Percentiles rank a stretch among this genome's conserved stretches.
phyloP scores from a whole-genome alignment of 1,284 basidiomycete genomes.

The Rhizoctonia solani region DNA sequence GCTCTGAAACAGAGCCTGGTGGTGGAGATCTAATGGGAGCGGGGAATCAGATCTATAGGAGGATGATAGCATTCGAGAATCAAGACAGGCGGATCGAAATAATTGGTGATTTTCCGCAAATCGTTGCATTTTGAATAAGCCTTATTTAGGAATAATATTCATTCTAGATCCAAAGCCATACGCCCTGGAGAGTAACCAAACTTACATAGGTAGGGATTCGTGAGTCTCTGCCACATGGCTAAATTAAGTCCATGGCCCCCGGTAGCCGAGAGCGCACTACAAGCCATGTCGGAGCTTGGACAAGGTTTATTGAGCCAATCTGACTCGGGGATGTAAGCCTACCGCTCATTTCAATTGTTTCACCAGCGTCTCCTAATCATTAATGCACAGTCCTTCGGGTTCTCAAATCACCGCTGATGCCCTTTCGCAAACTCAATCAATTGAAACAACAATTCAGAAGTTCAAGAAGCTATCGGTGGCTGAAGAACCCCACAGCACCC shows the following conservation, averaged over 20 bases:
- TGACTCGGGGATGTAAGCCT: neutral
- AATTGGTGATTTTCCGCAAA: neutral
- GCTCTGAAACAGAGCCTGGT: neutral
- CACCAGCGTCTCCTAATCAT: neutral
- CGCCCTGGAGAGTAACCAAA: neutral
- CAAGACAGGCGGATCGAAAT: slow-evolving; percentile 10
- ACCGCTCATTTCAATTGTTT: neutral
- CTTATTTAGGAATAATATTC: neutral
- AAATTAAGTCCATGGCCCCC: neutral
- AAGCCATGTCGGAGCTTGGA: neutral
- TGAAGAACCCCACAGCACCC: too few species aligned
- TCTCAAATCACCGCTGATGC: neutral
- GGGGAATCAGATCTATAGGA: neutral
- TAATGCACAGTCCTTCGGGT: neutral
- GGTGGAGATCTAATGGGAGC: neutral
- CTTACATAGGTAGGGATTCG: neutral
- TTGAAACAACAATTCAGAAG: neutral
- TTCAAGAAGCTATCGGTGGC: neutral
- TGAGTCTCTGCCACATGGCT: neutral
- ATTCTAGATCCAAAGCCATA: neutral
- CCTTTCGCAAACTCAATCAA: neutral
- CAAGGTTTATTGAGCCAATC: neutral
- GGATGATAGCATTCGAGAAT: slow-evolving; percentile 12
- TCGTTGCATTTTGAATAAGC: neutral
- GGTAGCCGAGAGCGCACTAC: neutral